A percentile compares a stretch with the other conserved stretches of the same genome.
Conservation (phyloP, 2,329 filamentous ascomycete genomes). For the Colletotrichum orchidophilum region DNA sequence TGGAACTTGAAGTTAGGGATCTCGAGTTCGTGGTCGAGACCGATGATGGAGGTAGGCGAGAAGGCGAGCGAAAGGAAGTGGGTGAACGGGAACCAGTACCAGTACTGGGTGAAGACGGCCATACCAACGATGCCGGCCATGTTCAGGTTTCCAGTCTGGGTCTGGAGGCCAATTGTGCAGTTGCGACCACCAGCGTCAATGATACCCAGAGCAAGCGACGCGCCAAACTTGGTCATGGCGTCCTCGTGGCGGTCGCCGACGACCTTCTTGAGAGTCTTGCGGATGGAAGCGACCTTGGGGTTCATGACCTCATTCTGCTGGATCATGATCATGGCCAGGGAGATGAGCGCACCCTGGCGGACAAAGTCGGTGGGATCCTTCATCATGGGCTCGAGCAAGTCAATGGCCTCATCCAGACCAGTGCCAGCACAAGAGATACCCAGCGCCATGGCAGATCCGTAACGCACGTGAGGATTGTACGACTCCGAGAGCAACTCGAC, state of each 20-base stretch:
- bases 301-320: constrained; percentile 99
- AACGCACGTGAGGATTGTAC: constrained; percentile 98
- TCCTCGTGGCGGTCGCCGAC: constrained; percentile 96
- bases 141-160: constrained; percentile 97
- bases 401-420: constrained; percentile 93
- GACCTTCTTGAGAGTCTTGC: constrained; percentile 94
- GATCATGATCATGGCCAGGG: constrained; percentile 98
- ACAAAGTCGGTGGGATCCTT: constrained; percentile 99
- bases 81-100: constrained; percentile 99
- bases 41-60: constrained; percentile 95
- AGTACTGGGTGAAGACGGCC: constrained; percentile 98
- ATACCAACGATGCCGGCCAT: constrained; percentile 98
- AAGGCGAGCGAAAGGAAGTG: constrained; percentile 97
- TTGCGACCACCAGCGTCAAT: constrained; percentile 98
- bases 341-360: constrained; percentile 92
- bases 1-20: constrained; percentile 96
- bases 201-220: constrained; percentile 91
- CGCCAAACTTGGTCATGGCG: constrained; percentile 99
- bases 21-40: constrained; percentile 91
- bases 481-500: constrained; percentile 97
- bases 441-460: constrained; percentile 97
- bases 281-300: constrained; percentile 89
- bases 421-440: constrained; percentile 98
- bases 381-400: constrained; percentile 98
- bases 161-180: constrained; percentile 97